Conservation (phyloP, 2,329 filamentous ascomycete species). For the Emergomyces orientalis region DNA sequence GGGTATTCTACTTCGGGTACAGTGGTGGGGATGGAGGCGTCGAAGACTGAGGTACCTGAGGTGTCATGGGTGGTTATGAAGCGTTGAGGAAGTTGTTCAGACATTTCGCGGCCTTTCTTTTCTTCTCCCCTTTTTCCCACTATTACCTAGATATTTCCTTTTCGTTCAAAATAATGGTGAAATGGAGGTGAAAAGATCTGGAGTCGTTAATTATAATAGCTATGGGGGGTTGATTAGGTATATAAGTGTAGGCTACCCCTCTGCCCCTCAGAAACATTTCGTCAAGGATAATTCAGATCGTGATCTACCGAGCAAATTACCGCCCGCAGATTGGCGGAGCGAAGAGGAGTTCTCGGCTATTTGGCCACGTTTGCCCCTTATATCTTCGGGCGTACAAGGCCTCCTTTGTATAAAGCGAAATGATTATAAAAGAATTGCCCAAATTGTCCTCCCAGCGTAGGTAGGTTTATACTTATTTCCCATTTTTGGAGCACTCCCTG, state of each 20-base stretch:
- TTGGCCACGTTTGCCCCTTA: neutral
- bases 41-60: slow-evolving; percentile 29
- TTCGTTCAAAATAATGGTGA: neutral
- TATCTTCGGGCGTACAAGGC: too few species aligned
- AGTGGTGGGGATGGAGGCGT: slow-evolving; percentile 26
- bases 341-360: neutral
- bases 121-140: neutral
- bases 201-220: neutral
- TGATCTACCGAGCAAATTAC: neutral
- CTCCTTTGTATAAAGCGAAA: neutral
- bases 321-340: neutral
- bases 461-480: too few species aligned
- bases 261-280: neutral
- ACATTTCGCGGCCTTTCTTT: neutral
- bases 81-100: slow-evolving; percentile 27
- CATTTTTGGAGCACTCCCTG: too few species aligned
- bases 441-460: too few species aligned
- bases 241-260: neutral
- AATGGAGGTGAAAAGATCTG: neutral
- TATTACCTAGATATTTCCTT: too few species aligned
- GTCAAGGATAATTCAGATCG: neutral
- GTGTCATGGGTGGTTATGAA: slow-evolving; percentile 32
- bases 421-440: too few species aligned
- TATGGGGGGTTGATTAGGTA: neutral
- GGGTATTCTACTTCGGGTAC: slow-evolving; percentile 22